Conservation (phyloP, 2,329 filamentous ascomycete genomes). For the Penicillium capsulatum region DNA sequence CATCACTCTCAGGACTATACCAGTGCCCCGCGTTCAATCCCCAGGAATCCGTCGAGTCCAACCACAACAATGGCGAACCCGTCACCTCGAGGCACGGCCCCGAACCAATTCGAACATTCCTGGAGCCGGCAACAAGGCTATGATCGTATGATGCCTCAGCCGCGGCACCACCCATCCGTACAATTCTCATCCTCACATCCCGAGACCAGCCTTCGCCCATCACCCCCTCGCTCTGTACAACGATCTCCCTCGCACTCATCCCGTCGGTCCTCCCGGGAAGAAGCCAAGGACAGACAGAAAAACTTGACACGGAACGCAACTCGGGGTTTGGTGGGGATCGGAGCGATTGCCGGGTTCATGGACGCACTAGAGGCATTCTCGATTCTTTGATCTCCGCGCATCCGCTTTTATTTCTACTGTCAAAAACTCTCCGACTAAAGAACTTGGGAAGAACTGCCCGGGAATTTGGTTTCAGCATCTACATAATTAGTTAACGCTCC, state of each 20-base stretch:
- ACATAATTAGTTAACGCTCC: too few relatives aligned
- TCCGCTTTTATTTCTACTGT: too few relatives aligned
- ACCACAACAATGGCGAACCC: slow-evolving; percentile 6
- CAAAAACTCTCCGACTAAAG: too few relatives aligned
- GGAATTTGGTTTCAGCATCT: too few relatives aligned
- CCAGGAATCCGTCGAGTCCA: slow-evolving; percentile 8
- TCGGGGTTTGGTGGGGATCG: slow-evolving; percentile 34
- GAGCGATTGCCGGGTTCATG: slow-evolving; percentile 39
- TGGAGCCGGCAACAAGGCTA: slow-evolving; percentile 12
- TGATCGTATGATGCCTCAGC: slow-evolving; percentile 11
- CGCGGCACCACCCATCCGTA: slow-evolving; percentile 12
- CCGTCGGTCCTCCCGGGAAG: slow-evolving; percentile 17
- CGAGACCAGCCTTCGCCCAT: slow-evolving; percentile 12
- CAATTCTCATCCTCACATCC: slow-evolving; percentile 21
- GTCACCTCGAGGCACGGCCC: slow-evolving; percentile 14
- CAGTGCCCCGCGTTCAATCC: slow-evolving; percentile 15
- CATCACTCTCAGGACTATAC: slow-evolving; percentile 9
- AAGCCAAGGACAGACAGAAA: slow-evolving; percentile 25
- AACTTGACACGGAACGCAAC: slow-evolving; percentile 33
- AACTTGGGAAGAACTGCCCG: too few relatives aligned
- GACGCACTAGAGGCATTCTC: slow-evolving; percentile 38
- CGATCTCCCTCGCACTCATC: slow-evolving; percentile 14
- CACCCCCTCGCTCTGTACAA: slow-evolving; percentile 16
- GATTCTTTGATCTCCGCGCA: slow-evolving; percentile 15
- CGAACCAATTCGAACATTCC: slow-evolving; percentile 12